A percentile compares a stretch with the other conserved stretches of the same genome.
Evolutionary conservation across 163 green algal genomes (phyloP).

Genomic region (Scenedesmus sp.): DNA sequence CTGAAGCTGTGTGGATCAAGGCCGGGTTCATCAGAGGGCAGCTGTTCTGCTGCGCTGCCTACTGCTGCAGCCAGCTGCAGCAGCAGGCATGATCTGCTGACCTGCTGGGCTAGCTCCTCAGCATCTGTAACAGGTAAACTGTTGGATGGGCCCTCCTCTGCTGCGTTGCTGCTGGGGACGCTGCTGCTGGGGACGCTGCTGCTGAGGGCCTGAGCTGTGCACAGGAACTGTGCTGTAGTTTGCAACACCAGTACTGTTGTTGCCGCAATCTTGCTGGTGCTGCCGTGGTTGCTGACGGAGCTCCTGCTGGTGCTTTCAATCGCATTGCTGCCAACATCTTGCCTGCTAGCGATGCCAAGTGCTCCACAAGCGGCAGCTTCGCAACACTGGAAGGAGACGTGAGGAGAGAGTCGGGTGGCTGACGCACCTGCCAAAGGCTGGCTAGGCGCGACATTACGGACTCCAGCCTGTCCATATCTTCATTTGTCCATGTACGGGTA

Average conservation of each 20-base stretch:
- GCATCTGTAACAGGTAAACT: not conserved
- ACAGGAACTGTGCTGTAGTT: not conserved
- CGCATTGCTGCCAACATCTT: too few relatives aligned
- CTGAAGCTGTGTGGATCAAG: not conserved
- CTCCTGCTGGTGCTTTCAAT: too few relatives aligned
- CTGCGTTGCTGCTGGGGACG: not conserved
- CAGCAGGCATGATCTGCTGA: conserved; percentile 13
- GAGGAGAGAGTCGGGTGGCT: too few relatives aligned
- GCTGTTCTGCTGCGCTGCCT: not conserved
- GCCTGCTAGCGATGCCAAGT: too few relatives aligned
- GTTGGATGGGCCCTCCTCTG: not conserved
- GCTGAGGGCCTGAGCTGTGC: not conserved
- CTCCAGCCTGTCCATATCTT: too few relatives aligned
- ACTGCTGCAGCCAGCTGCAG: not conserved
- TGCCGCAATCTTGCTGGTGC: too few relatives aligned
- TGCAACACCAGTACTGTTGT: not conserved
- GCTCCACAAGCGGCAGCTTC: too few relatives aligned
- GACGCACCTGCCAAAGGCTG: too few relatives aligned
- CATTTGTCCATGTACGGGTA: too few relatives aligned
- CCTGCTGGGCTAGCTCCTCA: not conserved
- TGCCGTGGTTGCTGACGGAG: too few relatives aligned
- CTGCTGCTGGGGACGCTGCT: not conserved
- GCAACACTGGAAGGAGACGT: too few relatives aligned
- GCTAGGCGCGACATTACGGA: too few relatives aligned
- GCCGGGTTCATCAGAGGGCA: not conserved